These are phyloP conservation scores for Erodium trifolium DNA, from an alignment of 441 rosid genomes.

Conservation along the genomic window DNA sequence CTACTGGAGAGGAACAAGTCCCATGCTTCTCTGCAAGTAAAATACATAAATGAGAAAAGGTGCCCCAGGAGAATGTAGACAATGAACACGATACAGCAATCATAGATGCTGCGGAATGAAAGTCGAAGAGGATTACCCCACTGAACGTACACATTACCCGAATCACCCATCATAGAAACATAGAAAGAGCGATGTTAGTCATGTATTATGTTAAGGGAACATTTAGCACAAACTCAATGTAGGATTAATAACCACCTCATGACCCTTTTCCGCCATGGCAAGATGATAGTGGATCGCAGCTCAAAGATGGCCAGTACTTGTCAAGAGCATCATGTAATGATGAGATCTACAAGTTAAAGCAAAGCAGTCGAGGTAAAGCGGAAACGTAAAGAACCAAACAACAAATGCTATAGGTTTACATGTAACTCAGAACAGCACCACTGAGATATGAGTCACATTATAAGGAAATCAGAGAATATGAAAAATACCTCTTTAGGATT, in stretches of 20 bases:
- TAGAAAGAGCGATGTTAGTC: slow-evolving; percentile 32
- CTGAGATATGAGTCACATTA: too few species aligned
- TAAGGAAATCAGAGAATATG: background rate
- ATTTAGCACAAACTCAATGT: slow-evolving; percentile 8
- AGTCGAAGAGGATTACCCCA: slow-evolving; percentile 68
- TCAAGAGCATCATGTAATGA: slow-evolving; percentile 48
- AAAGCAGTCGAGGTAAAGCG: slow-evolving; percentile 5
- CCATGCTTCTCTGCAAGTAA: slow-evolving; percentile 82
- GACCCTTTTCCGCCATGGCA: slow-evolving; percentile 71
- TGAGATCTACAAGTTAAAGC: slow-evolving; percentile 44
- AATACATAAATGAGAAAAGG: slow-evolving; percentile 11
- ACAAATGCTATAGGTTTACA: background rate
- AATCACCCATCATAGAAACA: slow-evolving; percentile 29
- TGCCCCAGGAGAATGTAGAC: background rate
- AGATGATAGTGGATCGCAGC: slow-evolving; percentile 59
- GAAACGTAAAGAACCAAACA: background rate
- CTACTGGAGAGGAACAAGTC: slow-evolving; percentile 72
- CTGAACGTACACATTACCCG: slow-evolving; percentile 36
- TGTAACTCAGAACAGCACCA: too few species aligned
- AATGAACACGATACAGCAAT: slow-evolving; percentile 12
- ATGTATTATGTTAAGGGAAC: slow-evolving; percentile 11
- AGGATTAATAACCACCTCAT: slow-evolving; percentile 48
- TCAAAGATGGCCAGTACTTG: slow-evolving; percentile 80
- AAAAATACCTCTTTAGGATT: slow-evolving; percentile 57
- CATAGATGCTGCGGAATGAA: slow-evolving; percentile 14